A percentile compares a stretch with the other conserved stretches of the same genome.
phyloP scores from a whole-genome alignment of 176 grass and related monocot genomes.

The Canna indica region DNA sequence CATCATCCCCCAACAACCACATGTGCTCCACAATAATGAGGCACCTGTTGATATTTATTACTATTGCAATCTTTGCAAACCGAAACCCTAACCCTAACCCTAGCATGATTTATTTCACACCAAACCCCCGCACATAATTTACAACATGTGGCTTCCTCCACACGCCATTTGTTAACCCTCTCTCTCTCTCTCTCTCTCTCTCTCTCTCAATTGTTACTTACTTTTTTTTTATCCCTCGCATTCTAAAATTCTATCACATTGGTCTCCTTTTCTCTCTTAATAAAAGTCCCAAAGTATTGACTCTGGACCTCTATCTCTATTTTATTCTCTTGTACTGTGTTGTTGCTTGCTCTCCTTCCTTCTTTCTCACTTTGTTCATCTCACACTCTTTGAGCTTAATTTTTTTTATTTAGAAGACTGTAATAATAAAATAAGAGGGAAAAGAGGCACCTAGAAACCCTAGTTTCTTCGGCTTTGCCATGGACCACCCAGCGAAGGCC shows the following conservation, averaged over 20 bases:
- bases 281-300: too few relatives aligned
- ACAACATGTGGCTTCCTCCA: neutral
- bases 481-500: conserved; percentile 1
- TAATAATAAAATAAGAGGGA: neutral
- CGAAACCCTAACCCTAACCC: neutral
- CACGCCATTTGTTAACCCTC: neutral
- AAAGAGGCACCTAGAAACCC: neutral
- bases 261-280: too few relatives aligned
- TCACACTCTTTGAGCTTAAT: neutral
- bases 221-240: too few relatives aligned
- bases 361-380: neutral
- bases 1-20: neutral
- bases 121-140: neutral
- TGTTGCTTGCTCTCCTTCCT: neutral
- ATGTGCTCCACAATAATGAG: conserved; percentile 2
- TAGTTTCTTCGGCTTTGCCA: neutral
- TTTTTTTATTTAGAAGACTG: neutral
- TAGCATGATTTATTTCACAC: neutral
- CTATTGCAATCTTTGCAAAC: neutral
- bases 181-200: too few relatives aligned
- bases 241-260: too few relatives aligned
- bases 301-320: too few relatives aligned
- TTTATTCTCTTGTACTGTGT: neutral
- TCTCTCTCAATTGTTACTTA: too few relatives aligned
- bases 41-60: neutral